phyloP scores from a whole-genome alignment of 2,329 filamentous ascomycete genomes.

The Diplodia scrobiculata region DNA sequence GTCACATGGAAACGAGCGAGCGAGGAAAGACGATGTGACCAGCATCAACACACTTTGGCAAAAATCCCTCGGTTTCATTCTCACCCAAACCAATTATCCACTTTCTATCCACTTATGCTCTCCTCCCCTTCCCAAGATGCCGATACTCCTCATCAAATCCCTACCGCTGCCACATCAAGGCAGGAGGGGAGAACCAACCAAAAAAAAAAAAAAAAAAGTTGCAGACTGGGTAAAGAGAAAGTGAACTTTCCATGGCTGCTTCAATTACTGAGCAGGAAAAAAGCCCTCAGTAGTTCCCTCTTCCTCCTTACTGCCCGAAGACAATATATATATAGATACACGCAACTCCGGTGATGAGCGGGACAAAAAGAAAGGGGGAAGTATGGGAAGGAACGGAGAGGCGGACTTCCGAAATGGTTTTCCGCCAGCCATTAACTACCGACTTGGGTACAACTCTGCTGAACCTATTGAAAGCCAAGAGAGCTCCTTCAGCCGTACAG shows the following conservation, averaged over 20 bases:
- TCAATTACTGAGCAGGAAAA: neutral
- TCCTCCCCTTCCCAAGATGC: neutral
- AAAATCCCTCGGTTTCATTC: neutral
- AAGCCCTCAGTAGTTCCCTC: neutral
- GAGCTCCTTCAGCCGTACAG: neutral
- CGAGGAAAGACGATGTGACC: neutral
- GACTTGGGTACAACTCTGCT: neutral
- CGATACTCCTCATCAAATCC: neutral
- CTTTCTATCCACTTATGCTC: constrained; percentile 13
- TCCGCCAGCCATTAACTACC: neutral
- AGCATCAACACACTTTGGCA: neutral
- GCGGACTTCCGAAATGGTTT: neutral
- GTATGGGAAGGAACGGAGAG: neutral
- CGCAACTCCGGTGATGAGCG: neutral
- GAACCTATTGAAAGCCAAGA: neutral
- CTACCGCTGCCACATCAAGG: neutral
- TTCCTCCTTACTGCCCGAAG: neutral
- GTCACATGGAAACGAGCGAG: neutral
- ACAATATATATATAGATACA: constrained; percentile 10
- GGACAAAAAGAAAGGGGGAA: neutral
- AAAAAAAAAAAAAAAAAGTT: neutral
- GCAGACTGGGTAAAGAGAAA: neutral
- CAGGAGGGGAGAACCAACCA: neutral
- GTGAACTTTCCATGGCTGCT: neutral
- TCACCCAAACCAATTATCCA: constrained; percentile 14